These are phyloP conservation scores for Gynostemma pentaphyllum DNA, from an alignment of 306 rosid genomes.

Conservation along the genomic window DNA sequence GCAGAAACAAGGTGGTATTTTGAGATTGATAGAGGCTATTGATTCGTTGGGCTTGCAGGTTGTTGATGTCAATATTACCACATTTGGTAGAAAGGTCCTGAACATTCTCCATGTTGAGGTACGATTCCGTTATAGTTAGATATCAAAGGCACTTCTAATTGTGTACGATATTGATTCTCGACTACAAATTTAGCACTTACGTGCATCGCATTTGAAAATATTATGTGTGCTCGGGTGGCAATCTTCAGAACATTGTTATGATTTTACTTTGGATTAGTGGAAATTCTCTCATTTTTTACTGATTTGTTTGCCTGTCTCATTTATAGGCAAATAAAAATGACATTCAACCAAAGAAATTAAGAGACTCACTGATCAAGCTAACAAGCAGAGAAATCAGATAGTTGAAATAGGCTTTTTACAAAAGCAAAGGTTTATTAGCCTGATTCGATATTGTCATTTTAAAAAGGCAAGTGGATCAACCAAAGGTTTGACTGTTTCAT, in stretches of 20 bases:
- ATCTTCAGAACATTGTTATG: background rate
- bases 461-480: background rate
- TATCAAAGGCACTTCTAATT: background rate
- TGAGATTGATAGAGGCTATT: slow-evolving; percentile 53
- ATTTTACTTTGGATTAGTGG: background rate
- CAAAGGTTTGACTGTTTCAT: background rate
- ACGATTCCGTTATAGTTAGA: slow-evolving; percentile 8
- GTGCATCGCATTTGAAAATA: background rate
- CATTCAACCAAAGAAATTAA: slow-evolving; percentile 34
- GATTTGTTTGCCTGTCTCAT: slow-evolving; percentile 5
- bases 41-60: slow-evolving; percentile 57
- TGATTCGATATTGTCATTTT: background rate
- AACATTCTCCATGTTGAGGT: slow-evolving; percentile 60
- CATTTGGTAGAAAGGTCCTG: slow-evolving; percentile 30
- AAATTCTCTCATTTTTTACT: background rate
- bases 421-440: slow-evolving; percentile 9
- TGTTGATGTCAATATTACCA: slow-evolving; percentile 41
- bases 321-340: slow-evolving; percentile 35
- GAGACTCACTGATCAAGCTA: slow-evolving; percentile 30
- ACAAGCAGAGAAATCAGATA: slow-evolving; percentile 2
- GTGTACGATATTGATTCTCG: background rate
- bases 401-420: background rate
- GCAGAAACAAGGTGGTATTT: slow-evolving; percentile 38
- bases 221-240: background rate
- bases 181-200: background rate